Evolutionary conservation across 2,329 filamentous ascomycete species (phyloP).

Genomic region (Fusarium anthophilum): DNA sequence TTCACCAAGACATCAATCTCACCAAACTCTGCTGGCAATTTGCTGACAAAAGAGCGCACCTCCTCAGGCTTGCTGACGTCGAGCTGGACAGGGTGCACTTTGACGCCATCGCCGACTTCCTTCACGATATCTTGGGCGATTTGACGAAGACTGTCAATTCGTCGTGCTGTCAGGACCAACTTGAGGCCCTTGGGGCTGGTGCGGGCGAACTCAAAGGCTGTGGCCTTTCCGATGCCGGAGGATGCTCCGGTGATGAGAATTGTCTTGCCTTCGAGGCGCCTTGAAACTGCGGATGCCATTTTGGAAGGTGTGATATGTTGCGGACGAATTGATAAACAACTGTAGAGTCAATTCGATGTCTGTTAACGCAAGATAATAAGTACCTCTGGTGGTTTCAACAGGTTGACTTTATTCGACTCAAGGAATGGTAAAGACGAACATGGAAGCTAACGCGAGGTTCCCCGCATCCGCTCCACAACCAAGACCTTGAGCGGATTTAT

Average conservation of each 20-base stretch:
- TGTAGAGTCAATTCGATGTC: fast-evolving
- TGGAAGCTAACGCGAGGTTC: constrained; percentile 1
- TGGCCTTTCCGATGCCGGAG: constrained; percentile 85
- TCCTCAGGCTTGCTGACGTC: constrained; percentile 85
- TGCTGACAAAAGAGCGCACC: constrained; percentile 75
- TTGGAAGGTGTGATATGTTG: constrained; percentile 28
- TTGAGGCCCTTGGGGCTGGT: constrained; percentile 82
- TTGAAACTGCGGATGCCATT: constrained; percentile 70
- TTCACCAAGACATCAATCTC: constrained; percentile 91
- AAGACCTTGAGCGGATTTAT: constrained; percentile 3
- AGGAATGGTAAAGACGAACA: not conserved
- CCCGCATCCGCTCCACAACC: constrained; percentile 5
- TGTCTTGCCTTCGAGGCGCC: constrained; percentile 92
- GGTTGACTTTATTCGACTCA: not conserved
- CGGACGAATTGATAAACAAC: not conserved
- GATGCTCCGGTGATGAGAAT: constrained; percentile 91
- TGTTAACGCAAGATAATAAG: not conserved
- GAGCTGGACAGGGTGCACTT: constrained; percentile 82
- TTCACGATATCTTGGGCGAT: constrained; percentile 79
- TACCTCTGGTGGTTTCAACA: not conserved
- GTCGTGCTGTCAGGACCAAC: constrained; percentile 85
- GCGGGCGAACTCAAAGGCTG: constrained; percentile 89
- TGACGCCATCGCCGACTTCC: constrained; percentile 80
- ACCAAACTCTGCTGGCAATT: constrained; percentile 81
- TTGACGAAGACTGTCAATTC: constrained; percentile 79